phyloP scores from a whole-genome alignment of 805 yeast species.

The Dipodascus geniculatus region DNA sequence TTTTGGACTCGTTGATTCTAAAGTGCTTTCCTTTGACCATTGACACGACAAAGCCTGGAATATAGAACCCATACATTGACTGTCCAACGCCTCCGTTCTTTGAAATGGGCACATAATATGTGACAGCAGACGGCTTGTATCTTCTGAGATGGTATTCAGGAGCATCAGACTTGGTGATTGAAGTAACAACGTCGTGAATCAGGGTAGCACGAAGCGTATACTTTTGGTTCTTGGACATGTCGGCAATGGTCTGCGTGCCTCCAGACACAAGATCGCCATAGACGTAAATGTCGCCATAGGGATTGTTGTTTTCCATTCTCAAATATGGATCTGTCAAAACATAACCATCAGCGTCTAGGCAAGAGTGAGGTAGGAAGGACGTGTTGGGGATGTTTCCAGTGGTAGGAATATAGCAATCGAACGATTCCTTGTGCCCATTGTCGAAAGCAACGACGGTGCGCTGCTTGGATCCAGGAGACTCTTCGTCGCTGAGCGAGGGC shows the following conservation, averaged over 20 bases:
- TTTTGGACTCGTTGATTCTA: slow-evolving; percentile 3
- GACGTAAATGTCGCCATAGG: slow-evolving; percentile 9
- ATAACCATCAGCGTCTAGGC: slow-evolving; percentile 10
- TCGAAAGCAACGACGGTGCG: slow-evolving; percentile 7
- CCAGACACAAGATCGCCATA: slow-evolving; percentile 13
- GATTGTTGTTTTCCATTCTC: slow-evolving; percentile 7
- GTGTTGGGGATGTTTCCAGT: slow-evolving; percentile 13
- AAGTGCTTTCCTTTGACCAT: slow-evolving; percentile 10
- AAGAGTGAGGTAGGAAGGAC: slow-evolving; percentile 6
- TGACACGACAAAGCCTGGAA: slow-evolving; percentile 14
- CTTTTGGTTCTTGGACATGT: slow-evolving; percentile 8
- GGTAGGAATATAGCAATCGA: slow-evolving; percentile 13
- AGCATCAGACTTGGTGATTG: background rate
- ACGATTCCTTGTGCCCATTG: slow-evolving; percentile 7
- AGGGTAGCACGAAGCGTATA: slow-evolving; percentile 8
- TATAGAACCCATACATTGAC: slow-evolving; percentile 9
- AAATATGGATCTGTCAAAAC: slow-evolving; percentile 11
- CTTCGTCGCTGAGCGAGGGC: background rate
- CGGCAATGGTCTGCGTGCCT: slow-evolving; percentile 6
- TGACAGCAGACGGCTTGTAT: slow-evolving; percentile 1
- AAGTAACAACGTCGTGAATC: slow-evolving; percentile 8
- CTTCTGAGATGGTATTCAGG: background rate
- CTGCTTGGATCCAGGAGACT: background rate
- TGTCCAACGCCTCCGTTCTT: slow-evolving; percentile 14
- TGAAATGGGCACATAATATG: slow-evolving; percentile 12